Percentiles rank a stretch among this genome's conserved stretches.
Evolutionary conservation across 805 yeast genomes (phyloP).

Genomic region (Blastobotrys peoriensis): DNA sequence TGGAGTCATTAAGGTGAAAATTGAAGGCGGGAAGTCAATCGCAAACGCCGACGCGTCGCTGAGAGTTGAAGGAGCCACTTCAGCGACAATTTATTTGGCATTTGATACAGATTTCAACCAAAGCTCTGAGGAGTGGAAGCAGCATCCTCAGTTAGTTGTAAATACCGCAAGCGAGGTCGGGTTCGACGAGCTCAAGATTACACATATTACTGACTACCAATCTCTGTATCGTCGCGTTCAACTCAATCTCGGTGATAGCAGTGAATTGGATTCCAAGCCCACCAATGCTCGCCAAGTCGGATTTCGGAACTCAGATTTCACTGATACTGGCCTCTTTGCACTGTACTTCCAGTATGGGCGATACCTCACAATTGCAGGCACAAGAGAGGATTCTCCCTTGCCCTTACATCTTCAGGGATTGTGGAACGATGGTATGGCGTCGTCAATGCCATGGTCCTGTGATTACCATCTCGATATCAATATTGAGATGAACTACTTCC

Average conservation of each 20-base stretch:
- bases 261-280: background rate
- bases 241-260: background rate
- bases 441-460: conserved; percentile 12
- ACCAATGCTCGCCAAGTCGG: conserved; percentile 2
- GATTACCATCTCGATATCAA: conserved; percentile 14
- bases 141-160: background rate
- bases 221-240: conserved; percentile 5
- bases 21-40: background rate
- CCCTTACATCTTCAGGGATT: conserved; percentile 13
- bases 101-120: background rate
- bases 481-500: conserved; percentile 14
- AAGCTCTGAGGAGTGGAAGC: background rate
- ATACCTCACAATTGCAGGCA: conserved; percentile 9
- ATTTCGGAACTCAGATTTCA: background rate
- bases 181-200: background rate
- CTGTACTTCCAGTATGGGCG: conserved; percentile 8
- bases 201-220: conserved; percentile 4
- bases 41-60: background rate
- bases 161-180: background rate
- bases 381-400: conserved; percentile 7
- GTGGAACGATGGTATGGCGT: conserved; percentile 13
- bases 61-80: background rate
- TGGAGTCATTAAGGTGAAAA: background rate
- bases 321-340: conserved; percentile 4
- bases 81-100: background rate